Base-by-base conservation (phyloP, 352 stramenopile genomes). In the Pythium dissimile region DNA sequence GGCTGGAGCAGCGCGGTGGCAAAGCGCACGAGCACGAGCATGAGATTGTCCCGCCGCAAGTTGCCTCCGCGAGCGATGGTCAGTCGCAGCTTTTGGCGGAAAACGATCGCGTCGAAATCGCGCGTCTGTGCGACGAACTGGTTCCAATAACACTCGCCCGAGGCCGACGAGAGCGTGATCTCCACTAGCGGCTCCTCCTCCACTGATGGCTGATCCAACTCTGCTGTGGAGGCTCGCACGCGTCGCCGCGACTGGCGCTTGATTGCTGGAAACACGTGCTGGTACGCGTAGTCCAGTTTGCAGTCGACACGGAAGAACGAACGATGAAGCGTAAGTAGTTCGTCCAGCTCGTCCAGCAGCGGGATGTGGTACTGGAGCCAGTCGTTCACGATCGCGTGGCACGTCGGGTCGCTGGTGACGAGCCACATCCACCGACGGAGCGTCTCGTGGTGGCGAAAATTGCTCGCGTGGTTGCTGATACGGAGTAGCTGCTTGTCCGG, bases 331-430 rank as follows among this genome's bases (percentile, higher is more conserved):
- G 75, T 35, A 13, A 86, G 53, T 41, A 90, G 58, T 3, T 70
- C 71, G 52, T 84, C 71, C 59, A 88, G 72, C 18, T 77, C 66
- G 37, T 79, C 71, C 26, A 90, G 81, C 18, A 75, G 48, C 20
- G 70, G 64, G 18, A 61, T 46, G 50, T 86, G 62, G 39, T 49
- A 52, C 52, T 71, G 67, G 34, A 81, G 84, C 78, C 76, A 87
- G 59, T 90, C 80, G 61, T 91, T 91, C 2, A 91, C 32, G 59
- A 89, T 83, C 39, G 77, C 64, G 43, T 77, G 84, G 24, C 67
- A 83, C 15, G 43, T 72, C 9, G 77, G 65, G 10, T 88, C 73
- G 18, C 54, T 54, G 32, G 69, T 67, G 27, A 88, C 56, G 3
- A 43, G 38, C 5, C 65, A 67, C 45, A 84, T 71, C 78, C 76